phyloP scores from a whole-genome alignment of 202 grass and related monocot species.

The Eragrostis tef region DNA sequence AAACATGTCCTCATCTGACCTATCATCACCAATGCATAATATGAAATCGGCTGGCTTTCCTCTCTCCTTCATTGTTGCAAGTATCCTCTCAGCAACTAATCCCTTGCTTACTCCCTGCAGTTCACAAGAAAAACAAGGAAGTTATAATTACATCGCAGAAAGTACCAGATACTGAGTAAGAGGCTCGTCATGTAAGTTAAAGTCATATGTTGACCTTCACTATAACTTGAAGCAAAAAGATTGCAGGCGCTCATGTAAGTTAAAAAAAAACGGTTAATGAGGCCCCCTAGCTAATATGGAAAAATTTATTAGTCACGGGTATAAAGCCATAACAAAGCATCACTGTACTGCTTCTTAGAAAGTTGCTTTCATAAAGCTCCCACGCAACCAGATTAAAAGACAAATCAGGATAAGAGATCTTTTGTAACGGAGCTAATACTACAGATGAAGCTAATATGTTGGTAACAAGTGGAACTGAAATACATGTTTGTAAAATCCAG shows the following conservation, averaged over 20 bases:
- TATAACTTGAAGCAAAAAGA: background rate
- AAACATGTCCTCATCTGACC: constrained; percentile 97
- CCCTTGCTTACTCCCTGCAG: constrained; percentile 92
- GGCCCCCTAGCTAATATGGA: background rate
- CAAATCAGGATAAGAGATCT: background rate
- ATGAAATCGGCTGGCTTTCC: constrained; percentile 79
- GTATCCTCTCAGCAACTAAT: constrained; percentile 79
- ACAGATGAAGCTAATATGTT: background rate
- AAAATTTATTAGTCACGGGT: background rate
- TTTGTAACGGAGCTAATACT: constrained; percentile 2
- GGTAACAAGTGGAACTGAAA: constrained; percentile 5
- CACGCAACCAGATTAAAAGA: constrained; percentile 34
- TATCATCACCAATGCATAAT: constrained; percentile 90
- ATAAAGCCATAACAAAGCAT: constrained; percentile 26
- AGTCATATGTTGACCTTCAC: constrained; percentile 6
- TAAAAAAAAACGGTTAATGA: constrained; percentile 3
- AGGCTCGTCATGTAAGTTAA: background rate
- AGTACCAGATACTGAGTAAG: background rate
- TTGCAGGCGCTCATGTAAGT: too few relatives aligned
- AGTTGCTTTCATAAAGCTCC: constrained; percentile 36
- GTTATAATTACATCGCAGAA: background rate
- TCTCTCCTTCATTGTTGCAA: constrained; percentile 72
- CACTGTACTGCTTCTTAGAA: background rate
- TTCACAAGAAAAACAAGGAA: constrained; percentile 36
- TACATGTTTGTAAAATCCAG: background rate